Evolutionary conservation across 768 basidiomycete species (phyloP).

Genomic region (Boletus coccyginus): DNA sequence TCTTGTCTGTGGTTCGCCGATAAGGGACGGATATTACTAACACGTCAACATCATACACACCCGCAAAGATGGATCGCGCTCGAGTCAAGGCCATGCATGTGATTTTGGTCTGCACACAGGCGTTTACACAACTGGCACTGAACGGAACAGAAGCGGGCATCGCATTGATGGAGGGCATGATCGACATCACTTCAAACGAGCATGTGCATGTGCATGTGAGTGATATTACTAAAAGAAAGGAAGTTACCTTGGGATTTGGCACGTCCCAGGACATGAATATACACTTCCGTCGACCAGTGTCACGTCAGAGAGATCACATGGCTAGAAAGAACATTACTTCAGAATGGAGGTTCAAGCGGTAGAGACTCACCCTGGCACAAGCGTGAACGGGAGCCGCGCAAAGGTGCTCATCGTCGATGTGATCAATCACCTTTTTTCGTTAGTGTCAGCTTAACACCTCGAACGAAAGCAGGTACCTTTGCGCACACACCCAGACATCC

Average conservation of each 20-base stretch:
- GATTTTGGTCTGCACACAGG: constrained; percentile 45
- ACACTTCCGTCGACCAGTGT: constrained; percentile 25
- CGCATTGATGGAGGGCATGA: constrained; percentile 50
- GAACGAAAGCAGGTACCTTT: constrained; percentile 35
- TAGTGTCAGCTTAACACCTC: neutral
- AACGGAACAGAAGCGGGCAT: constrained; percentile 51
- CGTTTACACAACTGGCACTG: constrained; percentile 55
- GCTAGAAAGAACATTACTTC: constrained; percentile 25
- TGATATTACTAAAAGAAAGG: neutral
- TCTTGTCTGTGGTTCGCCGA: constrained; percentile 39
- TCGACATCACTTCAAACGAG: constrained; percentile 37
- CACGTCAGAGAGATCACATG: constrained; percentile 39
- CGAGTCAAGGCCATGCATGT: constrained; percentile 49
- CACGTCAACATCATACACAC: constrained; percentile 27
- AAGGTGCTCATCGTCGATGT: constrained; percentile 47
- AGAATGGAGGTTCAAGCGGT: neutral
- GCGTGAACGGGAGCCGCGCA: constrained; percentile 53
- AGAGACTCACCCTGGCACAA: constrained; percentile 47
- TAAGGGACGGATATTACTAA: neutral
- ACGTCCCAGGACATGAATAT: constrained; percentile 43
- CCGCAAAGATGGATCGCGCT: constrained; percentile 54
- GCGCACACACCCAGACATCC: constrained; percentile 55
- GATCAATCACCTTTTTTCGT: constrained; percentile 41
- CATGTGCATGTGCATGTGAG: neutral
- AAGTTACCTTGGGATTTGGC: constrained; percentile 41